phyloP scores from a whole-genome alignment of 495 filamentous ascomycete genomes.

The Penicillium canariense region DNA sequence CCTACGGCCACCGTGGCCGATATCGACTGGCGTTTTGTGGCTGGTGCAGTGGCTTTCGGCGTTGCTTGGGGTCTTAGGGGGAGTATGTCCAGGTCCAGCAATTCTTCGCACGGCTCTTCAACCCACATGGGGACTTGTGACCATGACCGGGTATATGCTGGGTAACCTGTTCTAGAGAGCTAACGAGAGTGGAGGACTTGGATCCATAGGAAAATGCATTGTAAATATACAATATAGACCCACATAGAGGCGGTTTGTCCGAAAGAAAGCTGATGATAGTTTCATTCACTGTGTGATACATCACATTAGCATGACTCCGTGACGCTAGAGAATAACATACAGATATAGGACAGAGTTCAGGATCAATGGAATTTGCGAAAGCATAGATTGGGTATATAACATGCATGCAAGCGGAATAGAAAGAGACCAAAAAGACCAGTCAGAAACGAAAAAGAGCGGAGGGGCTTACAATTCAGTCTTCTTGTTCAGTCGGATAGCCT shows the following conservation, averaged over 20 bases:
- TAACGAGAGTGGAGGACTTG: neutral
- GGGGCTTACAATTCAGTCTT: conserved; percentile 50
- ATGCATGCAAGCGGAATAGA: conserved; percentile 4
- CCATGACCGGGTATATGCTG: conserved; percentile 50
- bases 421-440: neutral
- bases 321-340: neutral
- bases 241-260: neutral
- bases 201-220: neutral
- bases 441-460: conserved; percentile 21
- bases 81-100: conserved; percentile 57
- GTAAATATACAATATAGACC: neutral
- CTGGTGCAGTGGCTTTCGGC: conserved; percentile 51
- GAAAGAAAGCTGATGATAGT: neutral
- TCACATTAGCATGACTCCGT: neutral
- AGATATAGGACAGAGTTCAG: neutral
- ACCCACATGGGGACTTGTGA: conserved; percentile 48
- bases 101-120: conserved; percentile 47
- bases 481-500: conserved; percentile 23
- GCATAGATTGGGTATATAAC: conserved; percentile 15
- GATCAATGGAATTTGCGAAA: neutral
- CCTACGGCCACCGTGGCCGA: conserved; percentile 47
- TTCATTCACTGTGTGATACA: neutral
- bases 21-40: conserved; percentile 53
- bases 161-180: conserved; percentile 33
- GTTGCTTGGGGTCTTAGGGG: conserved; percentile 55